Base-by-base conservation (phyloP, 495 filamentous ascomycete genomes). In the Neurospora terricola region DNA sequence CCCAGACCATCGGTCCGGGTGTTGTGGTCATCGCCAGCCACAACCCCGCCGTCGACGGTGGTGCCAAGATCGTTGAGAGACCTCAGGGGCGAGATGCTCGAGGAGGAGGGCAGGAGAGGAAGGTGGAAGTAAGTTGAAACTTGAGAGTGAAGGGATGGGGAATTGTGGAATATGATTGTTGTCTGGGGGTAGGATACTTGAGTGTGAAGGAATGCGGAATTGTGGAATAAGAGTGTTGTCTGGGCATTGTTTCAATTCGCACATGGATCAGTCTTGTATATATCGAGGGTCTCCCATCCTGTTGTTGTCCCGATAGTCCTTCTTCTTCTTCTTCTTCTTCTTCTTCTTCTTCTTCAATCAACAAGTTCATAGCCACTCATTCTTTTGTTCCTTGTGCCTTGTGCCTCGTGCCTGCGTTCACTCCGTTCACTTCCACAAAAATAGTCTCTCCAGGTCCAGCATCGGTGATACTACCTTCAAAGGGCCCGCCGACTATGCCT, bases 21-120 rank as follows among this genome's bases (percentile, higher is more conserved):
- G 89, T 99, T 71, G 98, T 99, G 95, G 94, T 99, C 80, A 99
- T 96, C 75, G 96, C 96, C 43, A 97, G 93, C 76, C 96, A 99
- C 88, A 99, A 99, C 83, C 93, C 42, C 7, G 42, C 16, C 2
- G 42, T n/a, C 16, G n/a, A 21, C 4, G 3, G 6, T 34, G 54
- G 54, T 30, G 23, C 54, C 5, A 62, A 62, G 23, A 7, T 16
- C 21, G 23, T 59, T 14, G 48, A 62, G 54, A 62, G 54, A 34
- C 54, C 27, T 62, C 54, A 34, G 23, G 54, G 14, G 27, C 21
- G 23, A 62, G 27, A 34, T 30, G 27, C 6, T 62, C 14, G 54
- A 62, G 54, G 27, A 62, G 54, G 54, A 34, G 54, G 54, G 54
- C 54, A 62, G 23, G 54, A 18, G 23, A 0, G 54, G 6, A 2